These are phyloP conservation scores for Cercospora nicotianae DNA, from an alignment of 2,329 filamentous ascomycete species.

Conservation along the genomic window DNA sequence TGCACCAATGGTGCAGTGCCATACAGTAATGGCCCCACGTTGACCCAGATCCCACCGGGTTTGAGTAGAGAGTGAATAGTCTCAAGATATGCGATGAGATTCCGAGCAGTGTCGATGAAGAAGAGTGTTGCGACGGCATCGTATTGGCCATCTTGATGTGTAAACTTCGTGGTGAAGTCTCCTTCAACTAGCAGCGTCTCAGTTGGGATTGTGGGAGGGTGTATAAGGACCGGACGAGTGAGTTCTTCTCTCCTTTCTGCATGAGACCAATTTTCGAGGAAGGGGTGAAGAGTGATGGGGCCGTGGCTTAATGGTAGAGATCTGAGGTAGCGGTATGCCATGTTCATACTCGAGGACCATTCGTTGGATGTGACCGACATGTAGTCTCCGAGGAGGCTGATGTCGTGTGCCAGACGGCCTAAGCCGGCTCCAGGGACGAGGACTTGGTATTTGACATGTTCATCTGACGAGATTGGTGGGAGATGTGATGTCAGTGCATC, in stretches of 20 bases:
- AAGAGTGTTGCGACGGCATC: conserved; percentile 84
- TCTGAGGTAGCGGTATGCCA: conserved; percentile 72
- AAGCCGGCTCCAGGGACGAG: conserved; percentile 84
- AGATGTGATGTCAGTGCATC: conserved; percentile 40
- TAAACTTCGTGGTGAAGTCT: conserved; percentile 57
- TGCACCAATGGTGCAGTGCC: conserved; percentile 24
- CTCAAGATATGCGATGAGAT: conserved; percentile 82
- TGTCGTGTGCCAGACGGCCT: conserved; percentile 79
- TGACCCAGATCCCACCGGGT: conserved; percentile 76
- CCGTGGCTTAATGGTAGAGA: conserved; percentile 59
- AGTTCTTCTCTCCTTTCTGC: conserved; percentile 53
- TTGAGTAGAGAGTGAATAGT: conserved; percentile 74
- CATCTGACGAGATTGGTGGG: conserved; percentile 7
- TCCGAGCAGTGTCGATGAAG: conserved; percentile 93
- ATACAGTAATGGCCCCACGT: conserved; percentile 78
- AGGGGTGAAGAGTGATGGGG: conserved; percentile 76
- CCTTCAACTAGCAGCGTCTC: conserved; percentile 20
- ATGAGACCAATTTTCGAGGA: conserved; percentile 68
- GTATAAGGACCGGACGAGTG: conserved; percentile 26
- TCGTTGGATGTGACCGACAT: conserved; percentile 73
- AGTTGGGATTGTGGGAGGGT: conserved; percentile 2
- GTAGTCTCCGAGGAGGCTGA: conserved; percentile 67
- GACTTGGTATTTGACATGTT: conserved; percentile 51
- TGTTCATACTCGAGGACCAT: conserved; percentile 87
- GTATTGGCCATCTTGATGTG: conserved; percentile 13